phyloP scores from a whole-genome alignment of 2,329 filamentous ascomycete genomes.

The Verticillium nubilum region DNA sequence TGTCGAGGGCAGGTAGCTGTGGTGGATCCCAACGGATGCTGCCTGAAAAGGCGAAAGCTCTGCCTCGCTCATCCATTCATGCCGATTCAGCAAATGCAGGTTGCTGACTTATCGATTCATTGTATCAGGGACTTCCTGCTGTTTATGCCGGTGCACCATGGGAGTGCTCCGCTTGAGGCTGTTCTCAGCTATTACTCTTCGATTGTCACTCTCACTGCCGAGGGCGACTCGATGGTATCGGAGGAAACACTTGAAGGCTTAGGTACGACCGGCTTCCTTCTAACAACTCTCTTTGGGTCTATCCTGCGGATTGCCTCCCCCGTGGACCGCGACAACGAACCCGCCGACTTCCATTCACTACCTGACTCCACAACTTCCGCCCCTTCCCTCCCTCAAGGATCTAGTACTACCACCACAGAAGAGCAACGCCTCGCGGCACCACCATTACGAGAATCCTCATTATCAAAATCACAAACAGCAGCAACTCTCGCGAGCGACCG shows the following conservation, averaged over 20 bases:
- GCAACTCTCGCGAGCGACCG: background rate
- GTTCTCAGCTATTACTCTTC: conserved; percentile 89
- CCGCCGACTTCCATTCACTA: conserved; percentile 15
- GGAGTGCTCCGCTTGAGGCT: conserved; percentile 67
- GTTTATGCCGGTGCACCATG: conserved; percentile 66
- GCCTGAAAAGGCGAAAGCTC: background rate
- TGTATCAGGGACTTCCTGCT: conserved; percentile 81
- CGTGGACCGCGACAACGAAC: conserved; percentile 20
- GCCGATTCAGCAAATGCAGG: background rate
- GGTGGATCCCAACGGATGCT: background rate
- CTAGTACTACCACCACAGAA: conserved; percentile 2
- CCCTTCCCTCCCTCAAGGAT: background rate
- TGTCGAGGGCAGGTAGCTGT: background rate
- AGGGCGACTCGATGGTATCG: conserved; percentile 89
- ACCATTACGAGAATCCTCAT: background rate
- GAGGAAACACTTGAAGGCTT: conserved; percentile 87
- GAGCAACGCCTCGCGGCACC: background rate
- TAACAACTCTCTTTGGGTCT: conserved; percentile 70
- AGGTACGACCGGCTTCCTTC: conserved; percentile 78
- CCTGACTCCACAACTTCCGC: background rate
- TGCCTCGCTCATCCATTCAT: background rate
- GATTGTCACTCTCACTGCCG: conserved; percentile 81
- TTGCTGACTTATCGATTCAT: background rate
- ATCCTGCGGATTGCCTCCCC: conserved; percentile 62
- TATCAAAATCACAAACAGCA: background rate